Evolutionary conservation across 1,284 basidiomycete species (phyloP).

Genomic region (Tetrapyrgos nigripes): DNA sequence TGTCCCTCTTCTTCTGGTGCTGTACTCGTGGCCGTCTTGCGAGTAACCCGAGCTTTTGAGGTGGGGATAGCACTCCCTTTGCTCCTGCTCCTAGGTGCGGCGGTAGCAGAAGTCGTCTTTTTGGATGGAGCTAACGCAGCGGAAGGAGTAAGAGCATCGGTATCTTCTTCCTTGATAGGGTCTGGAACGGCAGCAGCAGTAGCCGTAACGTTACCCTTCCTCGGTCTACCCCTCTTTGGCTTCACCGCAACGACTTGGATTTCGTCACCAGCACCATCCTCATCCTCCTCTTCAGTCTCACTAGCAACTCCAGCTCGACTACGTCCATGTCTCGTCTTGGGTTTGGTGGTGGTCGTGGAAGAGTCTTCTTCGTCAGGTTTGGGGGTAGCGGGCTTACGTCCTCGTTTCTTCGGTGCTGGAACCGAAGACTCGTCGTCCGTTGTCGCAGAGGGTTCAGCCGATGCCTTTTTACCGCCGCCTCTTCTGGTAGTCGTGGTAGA

Average conservation of each 20-base stretch:
- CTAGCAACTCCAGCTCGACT: slow-evolving; percentile 1
- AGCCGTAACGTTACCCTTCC: neutral
- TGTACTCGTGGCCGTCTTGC: slow-evolving; percentile 1
- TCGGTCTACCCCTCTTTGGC: slow-evolving; percentile 9
- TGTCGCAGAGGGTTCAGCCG: slow-evolving; percentile 2
- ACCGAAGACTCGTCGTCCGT: neutral
- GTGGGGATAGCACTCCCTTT: no score
- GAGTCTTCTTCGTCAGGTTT: slow-evolving; percentile 3
- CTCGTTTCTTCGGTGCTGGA: slow-evolving; percentile 5
- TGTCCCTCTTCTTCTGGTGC: neutral
- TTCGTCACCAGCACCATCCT: slow-evolving; percentile 1
- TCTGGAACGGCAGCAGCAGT: slow-evolving; percentile 2
- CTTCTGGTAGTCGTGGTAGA: no score
- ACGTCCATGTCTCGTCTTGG: slow-evolving; percentile 3
- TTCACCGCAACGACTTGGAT: neutral
- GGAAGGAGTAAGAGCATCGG: neutral
- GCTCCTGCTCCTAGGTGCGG: neutral
- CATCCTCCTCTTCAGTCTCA: slow-evolving; percentile 6
- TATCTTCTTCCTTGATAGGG: slow-evolving; percentile 11
- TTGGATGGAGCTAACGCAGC: neutral
- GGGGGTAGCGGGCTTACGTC: neutral
- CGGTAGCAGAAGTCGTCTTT: neutral
- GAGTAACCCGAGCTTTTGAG: neutral
- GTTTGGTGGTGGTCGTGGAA: neutral
- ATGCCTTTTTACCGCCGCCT: slow-evolving; percentile 2